A percentile compares a stretch with the other conserved stretches of the same genome.
These are phyloP conservation scores for Termitomyces sp. DNA, from an alignment of 768 basidiomycete species.

Conservation along the genomic window DNA sequence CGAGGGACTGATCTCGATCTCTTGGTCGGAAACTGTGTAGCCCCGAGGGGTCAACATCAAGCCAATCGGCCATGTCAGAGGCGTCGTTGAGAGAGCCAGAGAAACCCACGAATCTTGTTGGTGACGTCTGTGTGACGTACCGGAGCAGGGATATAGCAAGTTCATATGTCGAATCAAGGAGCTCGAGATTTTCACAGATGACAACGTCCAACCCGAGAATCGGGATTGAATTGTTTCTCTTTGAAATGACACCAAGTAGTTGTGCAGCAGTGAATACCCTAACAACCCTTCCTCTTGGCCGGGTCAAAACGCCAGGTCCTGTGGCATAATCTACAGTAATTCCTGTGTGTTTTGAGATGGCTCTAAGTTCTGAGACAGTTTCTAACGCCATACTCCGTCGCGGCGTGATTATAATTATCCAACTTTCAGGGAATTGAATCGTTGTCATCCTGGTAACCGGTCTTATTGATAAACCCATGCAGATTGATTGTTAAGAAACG, in stretches of 20 bases:
- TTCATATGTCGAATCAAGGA: slow-evolving; percentile 79
- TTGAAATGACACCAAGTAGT: slow-evolving; percentile 40
- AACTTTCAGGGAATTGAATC: slow-evolving; percentile 34
- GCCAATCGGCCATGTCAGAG: slow-evolving; percentile 77
- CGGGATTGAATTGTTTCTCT: slow-evolving; percentile 21
- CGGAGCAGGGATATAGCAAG: slow-evolving; percentile 71
- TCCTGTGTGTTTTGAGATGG: slow-evolving; percentile 28
- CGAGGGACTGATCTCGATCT: slow-evolving; percentile 78
- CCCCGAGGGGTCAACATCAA: slow-evolving; percentile 58
- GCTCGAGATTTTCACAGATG: slow-evolving; percentile 81
- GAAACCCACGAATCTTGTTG: slow-evolving; percentile 74
- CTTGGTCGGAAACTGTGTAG: slow-evolving; percentile 76
- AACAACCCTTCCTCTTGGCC: slow-evolving; percentile 38
- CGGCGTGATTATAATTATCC: slow-evolving; percentile 63
- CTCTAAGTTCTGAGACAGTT: slow-evolving; percentile 46
- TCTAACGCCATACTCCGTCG: slow-evolving; percentile 52
- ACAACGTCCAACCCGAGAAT: slow-evolving; percentile 53
- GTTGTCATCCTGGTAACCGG: slow-evolving; percentile 48
- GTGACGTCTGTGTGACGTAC: slow-evolving; percentile 52
- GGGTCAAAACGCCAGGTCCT: slow-evolving; percentile 30
- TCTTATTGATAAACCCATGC: neutral
- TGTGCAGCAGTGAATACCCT: slow-evolving; percentile 52
- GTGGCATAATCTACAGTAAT: slow-evolving; percentile 34
- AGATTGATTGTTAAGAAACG: slow-evolving; percentile 18
- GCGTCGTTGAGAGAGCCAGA: slow-evolving; percentile 79